Base-by-base conservation (phyloP, 768 basidiomycete genomes). In the Baorangia bicolor region DNA sequence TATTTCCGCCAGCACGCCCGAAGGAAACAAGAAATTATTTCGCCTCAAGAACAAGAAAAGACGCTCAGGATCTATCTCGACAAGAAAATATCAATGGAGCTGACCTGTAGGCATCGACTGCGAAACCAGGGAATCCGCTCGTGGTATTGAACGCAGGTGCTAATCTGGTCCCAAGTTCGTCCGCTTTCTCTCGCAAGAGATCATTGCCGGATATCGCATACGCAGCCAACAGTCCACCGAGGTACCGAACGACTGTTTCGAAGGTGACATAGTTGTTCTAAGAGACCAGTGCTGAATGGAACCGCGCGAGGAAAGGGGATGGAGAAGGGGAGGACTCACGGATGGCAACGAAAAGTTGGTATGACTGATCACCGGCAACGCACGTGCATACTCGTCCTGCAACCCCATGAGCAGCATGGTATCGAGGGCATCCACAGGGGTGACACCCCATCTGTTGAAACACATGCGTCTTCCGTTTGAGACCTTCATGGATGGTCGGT, bases 201-300 rank as follows among this genome's bases (percentile, higher is more conserved):
- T 75, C 69, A 47, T 93, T 78, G 1, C 80, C 75, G 0, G 89
- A 84, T 8, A 97, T 74, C 3, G 93, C 86, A 67, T 94, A 87
- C 0, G 90, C 92, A 2, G 88, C 87, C 5, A 95, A 78, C 7
- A 95, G 71, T 4, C 94, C 94, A 3, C 94, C 94, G 1, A 97
- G 85, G 62, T 95, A 88, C 20, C 94, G 84, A 58, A 96, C 96
- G 27, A 87, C 83, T 0, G 92, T 94, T 75, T 95, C 89, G 59
- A 90, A 90, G 1, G 85, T 85, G 1, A 69, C 71, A 16, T 14
- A 67, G 74, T 47, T 60, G 71, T 59, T 69, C 61, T 51, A 52
- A 75, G 9, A 38, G 30, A 5, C 3, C 1, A 18, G 9, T 9
- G 43, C 3, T 51, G 18, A 49, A n/a, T 18, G 4, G 6, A 16